Conservation (phyloP, 2,329 filamentous ascomycete species). For the Thielaviopsis ethacetica region DNA sequence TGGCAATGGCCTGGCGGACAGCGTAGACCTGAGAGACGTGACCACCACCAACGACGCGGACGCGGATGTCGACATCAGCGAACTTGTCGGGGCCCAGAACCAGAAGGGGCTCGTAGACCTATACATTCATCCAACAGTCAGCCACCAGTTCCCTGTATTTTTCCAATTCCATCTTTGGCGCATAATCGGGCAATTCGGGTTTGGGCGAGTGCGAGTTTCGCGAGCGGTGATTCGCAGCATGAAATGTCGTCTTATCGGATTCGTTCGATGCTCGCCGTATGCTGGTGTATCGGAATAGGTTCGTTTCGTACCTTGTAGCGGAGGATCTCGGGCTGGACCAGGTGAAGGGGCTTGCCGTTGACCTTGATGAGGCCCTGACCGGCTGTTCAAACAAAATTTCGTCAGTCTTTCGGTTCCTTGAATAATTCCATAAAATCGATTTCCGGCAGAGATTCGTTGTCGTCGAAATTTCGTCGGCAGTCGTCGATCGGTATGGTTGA, state of each 20-base stretch:
- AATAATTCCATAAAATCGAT: not conserved
- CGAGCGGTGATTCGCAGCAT: not conserved
- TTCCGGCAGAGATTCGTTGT: not conserved
- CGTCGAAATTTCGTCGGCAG: not conserved
- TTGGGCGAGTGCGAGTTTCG: not conserved
- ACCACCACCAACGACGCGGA: conserved; percentile 91
- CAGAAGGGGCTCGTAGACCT: conserved; percentile 97
- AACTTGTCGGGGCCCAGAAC: conserved; percentile 97
- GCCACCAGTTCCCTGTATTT: not conserved
- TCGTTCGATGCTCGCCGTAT: not conserved
- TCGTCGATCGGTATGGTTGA: conserved; percentile 1
- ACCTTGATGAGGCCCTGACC: conserved; percentile 79
- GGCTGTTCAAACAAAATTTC: conserved; percentile 17
- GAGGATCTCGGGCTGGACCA: conserved; percentile 91
- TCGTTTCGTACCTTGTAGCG: conserved; percentile 69
- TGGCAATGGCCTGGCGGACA: conserved; percentile 97
- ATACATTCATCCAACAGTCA: conserved; percentile 10
- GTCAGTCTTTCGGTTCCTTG: conserved; percentile 8
- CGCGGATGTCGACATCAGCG: conserved; percentile 89
- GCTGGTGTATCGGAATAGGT: not conserved
- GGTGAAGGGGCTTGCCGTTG: conserved; percentile 88
- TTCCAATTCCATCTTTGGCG: not conserved
- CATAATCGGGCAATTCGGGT: not conserved
- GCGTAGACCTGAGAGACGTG: conserved; percentile 97
- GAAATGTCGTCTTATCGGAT: not conserved